Evolutionary conservation across 2,329 filamentous ascomycete genomes (phyloP).

Genomic region (Penicillium sp.): DNA sequence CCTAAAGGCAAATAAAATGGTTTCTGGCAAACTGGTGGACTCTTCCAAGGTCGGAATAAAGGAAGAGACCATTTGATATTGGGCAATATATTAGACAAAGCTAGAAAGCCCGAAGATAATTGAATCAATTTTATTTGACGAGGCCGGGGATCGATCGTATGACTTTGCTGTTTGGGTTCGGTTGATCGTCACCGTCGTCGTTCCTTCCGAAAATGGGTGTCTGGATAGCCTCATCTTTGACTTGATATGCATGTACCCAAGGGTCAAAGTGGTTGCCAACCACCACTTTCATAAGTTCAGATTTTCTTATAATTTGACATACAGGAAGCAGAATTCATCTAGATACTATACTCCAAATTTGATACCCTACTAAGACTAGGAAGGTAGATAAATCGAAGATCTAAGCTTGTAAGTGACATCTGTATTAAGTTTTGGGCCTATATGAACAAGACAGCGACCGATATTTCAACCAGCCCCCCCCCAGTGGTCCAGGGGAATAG

Average conservation of each 20-base stretch:
- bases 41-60: background rate
- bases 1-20: background rate
- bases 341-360: background rate
- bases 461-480: background rate
- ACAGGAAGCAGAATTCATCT: accelerated
- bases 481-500: background rate
- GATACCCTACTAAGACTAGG: background rate
- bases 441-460: background rate
- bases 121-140: background rate
- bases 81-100: background rate
- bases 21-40: background rate
- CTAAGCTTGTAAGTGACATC: background rate
- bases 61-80: background rate
- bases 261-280: background rate
- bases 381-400: background rate
- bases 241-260: background rate
- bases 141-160: background rate
- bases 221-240: background rate
- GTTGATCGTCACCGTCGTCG: background rate
- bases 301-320: accelerated
- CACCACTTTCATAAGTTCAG: background rate
- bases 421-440: background rate
- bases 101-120: background rate
- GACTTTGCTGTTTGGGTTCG: background rate
- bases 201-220: background rate